phyloP scores from a whole-genome alignment of 169 alveolate genomes.

The Neospora caninum region DNA sequence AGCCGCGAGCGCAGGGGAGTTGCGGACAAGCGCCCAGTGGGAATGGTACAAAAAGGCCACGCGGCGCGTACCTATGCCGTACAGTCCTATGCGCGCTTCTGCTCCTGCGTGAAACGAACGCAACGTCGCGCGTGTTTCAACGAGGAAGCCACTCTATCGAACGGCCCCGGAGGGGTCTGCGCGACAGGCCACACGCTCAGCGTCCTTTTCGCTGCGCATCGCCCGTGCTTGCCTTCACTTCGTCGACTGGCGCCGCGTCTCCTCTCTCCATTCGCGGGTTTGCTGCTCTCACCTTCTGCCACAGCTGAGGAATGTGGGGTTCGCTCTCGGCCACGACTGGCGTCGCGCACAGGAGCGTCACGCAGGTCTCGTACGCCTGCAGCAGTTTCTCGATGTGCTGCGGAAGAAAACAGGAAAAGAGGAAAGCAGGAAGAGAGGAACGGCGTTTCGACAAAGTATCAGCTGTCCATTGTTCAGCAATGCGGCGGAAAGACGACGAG shows the following conservation, averaged over 20 bases:
- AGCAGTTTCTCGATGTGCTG: neutral
- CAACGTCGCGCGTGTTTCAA: too few relatives aligned
- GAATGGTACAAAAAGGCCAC: too few relatives aligned
- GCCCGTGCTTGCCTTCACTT: neutral
- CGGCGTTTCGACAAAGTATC: neutral
- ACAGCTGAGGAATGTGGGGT: neutral
- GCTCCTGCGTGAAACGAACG: too few relatives aligned
- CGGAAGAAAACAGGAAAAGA: neutral
- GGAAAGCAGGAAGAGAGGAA: neutral
- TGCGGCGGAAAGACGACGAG: too few relatives aligned
- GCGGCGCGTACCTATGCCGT: too few relatives aligned
- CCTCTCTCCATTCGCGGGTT: neutral
- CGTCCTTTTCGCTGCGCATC: neutral
- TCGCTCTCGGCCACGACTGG: constrained; percentile 33
- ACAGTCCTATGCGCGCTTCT: too few relatives aligned
- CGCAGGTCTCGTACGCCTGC: constrained; percentile 4
- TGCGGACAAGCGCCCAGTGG: too few relatives aligned
- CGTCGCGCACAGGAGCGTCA: constrained; percentile 22
- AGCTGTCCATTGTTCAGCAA: too few relatives aligned
- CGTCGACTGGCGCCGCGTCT: neutral
- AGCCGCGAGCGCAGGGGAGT: too few relatives aligned
- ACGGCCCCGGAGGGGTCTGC: too few relatives aligned
- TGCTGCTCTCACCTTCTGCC: neutral
- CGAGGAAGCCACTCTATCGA: too few relatives aligned
- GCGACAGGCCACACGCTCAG: neutral